Conservation (phyloP, 78 protist genomes). For the Guillardia theta region DNA sequence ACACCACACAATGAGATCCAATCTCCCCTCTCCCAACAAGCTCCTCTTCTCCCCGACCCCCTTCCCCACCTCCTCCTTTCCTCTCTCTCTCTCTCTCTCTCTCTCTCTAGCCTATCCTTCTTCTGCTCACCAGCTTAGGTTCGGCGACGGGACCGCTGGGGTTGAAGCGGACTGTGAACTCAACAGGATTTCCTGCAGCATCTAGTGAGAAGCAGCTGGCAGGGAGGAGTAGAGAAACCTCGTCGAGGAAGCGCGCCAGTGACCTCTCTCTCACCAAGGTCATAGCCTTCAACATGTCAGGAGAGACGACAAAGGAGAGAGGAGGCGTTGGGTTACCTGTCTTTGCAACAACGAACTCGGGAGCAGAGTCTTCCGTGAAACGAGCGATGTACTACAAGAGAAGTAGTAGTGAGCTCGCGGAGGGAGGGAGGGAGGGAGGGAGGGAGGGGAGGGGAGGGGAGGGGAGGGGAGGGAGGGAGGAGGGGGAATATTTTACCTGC, state of each 20-base stretch:
- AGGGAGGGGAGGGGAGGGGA: not conserved
- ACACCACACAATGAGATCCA: not conserved
- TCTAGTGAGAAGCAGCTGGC: too few species aligned
- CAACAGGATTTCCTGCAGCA: too few species aligned
- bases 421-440: not conserved
- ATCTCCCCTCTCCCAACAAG: too few species aligned
- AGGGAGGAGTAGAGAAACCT: not conserved
- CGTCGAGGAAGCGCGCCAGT: not conserved
- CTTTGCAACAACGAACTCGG: not conserved
- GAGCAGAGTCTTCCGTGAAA: not conserved
- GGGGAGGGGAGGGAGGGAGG: not conserved
- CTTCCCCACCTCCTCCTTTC: too few species aligned
- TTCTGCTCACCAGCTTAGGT: not conserved
- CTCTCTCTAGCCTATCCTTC: too few species aligned
- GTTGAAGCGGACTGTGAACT: conserved; percentile 11
- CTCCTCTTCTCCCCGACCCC: too few species aligned
- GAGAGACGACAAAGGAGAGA: not conserved
- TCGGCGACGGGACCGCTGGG: not conserved
- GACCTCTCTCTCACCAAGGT: not conserved
- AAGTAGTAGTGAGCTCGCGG: not conserved
- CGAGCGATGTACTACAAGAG: not conserved
- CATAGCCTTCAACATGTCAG: not conserved
- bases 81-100: too few species aligned
- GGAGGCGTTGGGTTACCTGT: not conserved
- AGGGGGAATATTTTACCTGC: not conserved